Evolutionary conservation across 1,284 basidiomycete species (phyloP), one percentile per base, ranked within the genome.

Genomic region (Cutaneotrichosporon spelunceum): DNA sequence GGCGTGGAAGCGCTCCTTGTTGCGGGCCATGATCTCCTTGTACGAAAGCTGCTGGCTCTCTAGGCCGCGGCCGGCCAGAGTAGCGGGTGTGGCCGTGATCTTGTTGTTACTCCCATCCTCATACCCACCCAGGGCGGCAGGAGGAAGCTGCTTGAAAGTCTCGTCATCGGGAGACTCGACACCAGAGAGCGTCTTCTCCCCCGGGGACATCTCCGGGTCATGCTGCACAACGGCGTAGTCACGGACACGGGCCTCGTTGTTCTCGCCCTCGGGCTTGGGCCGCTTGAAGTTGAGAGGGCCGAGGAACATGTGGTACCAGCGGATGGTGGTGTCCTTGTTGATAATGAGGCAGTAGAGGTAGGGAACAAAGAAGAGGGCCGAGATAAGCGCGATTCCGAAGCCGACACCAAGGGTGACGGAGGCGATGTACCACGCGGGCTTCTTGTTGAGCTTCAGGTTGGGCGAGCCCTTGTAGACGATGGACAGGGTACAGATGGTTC

Each of bases 381-480:
- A 68, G 16, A 81, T 66, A 30, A 76, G 26, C 3, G 72, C 64
- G 44, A 81, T 66, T 57, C 76, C 80, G n/a, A 66, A 65, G 11
- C 76, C 80, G 19, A 77, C 75, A 42, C 79, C 77, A 44, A 81
- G 64, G 54, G 78, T 74, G 36, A 79, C 80, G 3, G 73, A 68
- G 14, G 73, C 76, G 52, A 78, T 73, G 48, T 71, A 74, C 33
- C 63, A 66, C n/a, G 63, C 50, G 19, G 76, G 68, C 60, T 79
- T 71, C 59, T 80, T 73, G 70, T 71, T 69, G 44, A 82, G 74
- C 21, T 75, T 74, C 53, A 82, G 76, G 24, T 72, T 72, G 14
- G 81, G 81, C 6, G 81, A 76, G 21, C 80, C 80, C 70, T 81
- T 81, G 75, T 79, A 79, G 59, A 79, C 72, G 56, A 79, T 73